These are phyloP conservation scores for Crithidia acanthocephali DNA, from an alignment of 208 protist genomes.

Conservation along the genomic window DNA sequence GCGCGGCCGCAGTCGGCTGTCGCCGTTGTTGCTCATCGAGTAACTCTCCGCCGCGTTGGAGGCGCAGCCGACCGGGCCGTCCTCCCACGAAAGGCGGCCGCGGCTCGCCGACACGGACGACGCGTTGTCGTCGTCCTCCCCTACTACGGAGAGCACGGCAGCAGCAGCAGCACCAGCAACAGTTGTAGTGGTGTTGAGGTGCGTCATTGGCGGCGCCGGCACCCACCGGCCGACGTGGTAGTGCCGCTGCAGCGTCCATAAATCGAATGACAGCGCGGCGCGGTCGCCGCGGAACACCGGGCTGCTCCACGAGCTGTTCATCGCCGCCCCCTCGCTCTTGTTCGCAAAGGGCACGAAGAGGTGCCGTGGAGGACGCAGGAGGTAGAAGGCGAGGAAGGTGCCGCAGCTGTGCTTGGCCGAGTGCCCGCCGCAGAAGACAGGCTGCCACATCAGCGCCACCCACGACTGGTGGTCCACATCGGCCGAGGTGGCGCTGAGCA, in stretches of 20 bases:
- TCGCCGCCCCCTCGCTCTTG: conserved; percentile 50
- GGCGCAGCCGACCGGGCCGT: conserved; percentile 27
- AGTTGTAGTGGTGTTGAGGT: conserved; percentile 5
- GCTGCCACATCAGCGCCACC: conserved; percentile 88
- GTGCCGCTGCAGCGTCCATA: conserved; percentile 58
- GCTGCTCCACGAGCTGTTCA: conserved; percentile 75
- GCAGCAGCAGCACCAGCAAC: too few species aligned
- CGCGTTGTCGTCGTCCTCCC: conserved; percentile 31
- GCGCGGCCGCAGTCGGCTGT: conserved; percentile 20
- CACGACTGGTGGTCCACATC: conserved; percentile 88
- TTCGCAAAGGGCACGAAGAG: conserved; percentile 52
- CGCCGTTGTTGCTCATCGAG: conserved; percentile 32
- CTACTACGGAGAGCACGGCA: conserved; percentile 12
- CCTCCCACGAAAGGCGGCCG: conserved; percentile 33
- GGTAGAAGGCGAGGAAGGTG: conserved; percentile 86
- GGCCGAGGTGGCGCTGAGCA: conserved; percentile 68
- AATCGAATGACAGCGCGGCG: conserved; percentile 63
- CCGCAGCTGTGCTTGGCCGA: conserved; percentile 84
- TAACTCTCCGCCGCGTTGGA: conserved; percentile 29
- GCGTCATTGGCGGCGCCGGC: conserved; percentile 26
- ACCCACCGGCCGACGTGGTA: conserved; percentile 54
- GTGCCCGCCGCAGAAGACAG: conserved; percentile 81
- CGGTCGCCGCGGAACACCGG: conserved; percentile 75
- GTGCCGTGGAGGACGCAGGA: conserved; percentile 75
- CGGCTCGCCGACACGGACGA: conserved; percentile 27